Percentiles rank a stretch among this genome's conserved stretches.
phyloP scores from a whole-genome alignment of 805 yeast genomes.

The Hermanozyma aechmeae region DNA sequence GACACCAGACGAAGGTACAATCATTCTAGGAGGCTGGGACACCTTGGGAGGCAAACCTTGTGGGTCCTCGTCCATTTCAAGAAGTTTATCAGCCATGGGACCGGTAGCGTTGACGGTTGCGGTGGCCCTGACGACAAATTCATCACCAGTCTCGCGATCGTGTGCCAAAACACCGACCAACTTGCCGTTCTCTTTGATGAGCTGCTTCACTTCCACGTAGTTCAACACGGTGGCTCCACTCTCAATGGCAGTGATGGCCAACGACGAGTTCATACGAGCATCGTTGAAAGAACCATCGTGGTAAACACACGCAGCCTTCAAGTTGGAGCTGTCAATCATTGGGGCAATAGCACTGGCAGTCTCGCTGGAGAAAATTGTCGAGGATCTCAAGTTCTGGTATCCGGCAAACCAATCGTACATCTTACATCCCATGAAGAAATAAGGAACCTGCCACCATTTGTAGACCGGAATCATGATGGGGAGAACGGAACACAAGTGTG shows the following conservation, averaged over 20 bases:
- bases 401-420: constrained; percentile 93
- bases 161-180: constrained; percentile 68
- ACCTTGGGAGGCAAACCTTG: constrained; percentile 52
- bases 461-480: constrained; percentile 97
- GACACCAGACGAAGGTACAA: constrained; percentile 91
- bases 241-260: constrained; percentile 79
- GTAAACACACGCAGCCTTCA: constrained; percentile 87
- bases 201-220: constrained; percentile 72
- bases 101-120: constrained; percentile 90
- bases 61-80: constrained; percentile 77
- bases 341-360: constrained; percentile 73
- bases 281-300: constrained; percentile 95
- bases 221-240: constrained; percentile 86
- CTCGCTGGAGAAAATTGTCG: constrained; percentile 61
- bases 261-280: constrained; percentile 77
- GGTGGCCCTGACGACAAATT: constrained; percentile 55
- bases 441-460: constrained; percentile 92
- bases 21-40: constrained; percentile 58
- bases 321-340: constrained; percentile 65
- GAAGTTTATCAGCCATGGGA: constrained; percentile 75
- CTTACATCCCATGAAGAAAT: constrained; percentile 85
- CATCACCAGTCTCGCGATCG: constrained; percentile 62
- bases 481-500: constrained; percentile 75
- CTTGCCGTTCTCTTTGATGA: constrained; percentile 58
- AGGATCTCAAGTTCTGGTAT: constrained; percentile 67